Evolutionary conservation across 441 rosid genomes (phyloP), one percentile per base, ranked within the genome.

Genomic region (Brassica balearica): DNA sequence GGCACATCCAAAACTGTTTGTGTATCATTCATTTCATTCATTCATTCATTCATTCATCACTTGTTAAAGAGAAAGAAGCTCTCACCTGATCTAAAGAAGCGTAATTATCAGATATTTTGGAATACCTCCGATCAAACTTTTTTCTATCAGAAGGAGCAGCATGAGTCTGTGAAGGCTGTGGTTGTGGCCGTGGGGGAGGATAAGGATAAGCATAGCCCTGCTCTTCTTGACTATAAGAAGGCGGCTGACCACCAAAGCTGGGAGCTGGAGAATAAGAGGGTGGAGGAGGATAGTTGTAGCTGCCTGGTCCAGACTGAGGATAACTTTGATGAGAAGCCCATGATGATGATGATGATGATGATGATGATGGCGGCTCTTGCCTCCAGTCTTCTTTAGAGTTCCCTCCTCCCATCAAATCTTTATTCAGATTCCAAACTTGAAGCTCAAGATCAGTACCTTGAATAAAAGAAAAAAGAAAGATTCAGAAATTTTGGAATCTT

Each of bases 71-170:
- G 6, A 46, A 46, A 46, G 53, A 46, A 53, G 65, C 55, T 25
- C 71, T 74, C 73, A 96, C 99, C 97, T 96, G 90, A 6, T 88
- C 92, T 79, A 96, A 84, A 48, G 99, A 90, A 19, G 76, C 86
- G 88, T 87, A 96, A 70, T 90, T 84, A 80, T 96, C 99, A 0
- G 97, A 90, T 82, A 96, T 96, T 78, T 80, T 88, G 0, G 98
- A 96, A 83, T 87, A 94, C 85, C 83, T 90, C 80, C 94, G 82
- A 7, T 93, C 97, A 66, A 89, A 86, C 71, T 69, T 89, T 86
- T 82, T 92, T 72, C 73, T 81, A 62, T 83, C 82, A 29, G 64
- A 6, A 14, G 25, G 55, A 46, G 53, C 53, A 11, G 56, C 72
- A 76, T 59, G 74, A 76, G 68, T 73, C 46, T 74, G 85, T 1